Conservation (phyloP, 495 filamentous ascomycete genomes). For the Xylaria bambusicola region DNA sequence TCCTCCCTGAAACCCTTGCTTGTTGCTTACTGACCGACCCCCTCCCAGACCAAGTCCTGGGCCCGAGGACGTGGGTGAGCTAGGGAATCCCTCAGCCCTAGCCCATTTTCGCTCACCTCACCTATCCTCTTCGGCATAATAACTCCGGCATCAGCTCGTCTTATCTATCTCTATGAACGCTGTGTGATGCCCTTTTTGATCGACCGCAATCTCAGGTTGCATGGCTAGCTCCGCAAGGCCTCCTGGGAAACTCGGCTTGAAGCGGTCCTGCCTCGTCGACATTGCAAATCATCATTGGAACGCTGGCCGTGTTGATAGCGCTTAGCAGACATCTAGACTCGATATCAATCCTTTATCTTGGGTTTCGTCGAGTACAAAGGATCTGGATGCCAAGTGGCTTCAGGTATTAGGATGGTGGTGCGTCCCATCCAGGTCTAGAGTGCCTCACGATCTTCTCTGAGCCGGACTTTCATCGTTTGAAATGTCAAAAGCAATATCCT, state of each 20-base stretch:
- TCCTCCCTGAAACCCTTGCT: background rate
- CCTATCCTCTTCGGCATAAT: constrained; percentile 12
- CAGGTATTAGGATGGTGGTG: too few species aligned
- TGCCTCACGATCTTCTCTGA: too few species aligned
- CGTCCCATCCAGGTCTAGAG: too few species aligned
- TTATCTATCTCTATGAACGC: too few species aligned
- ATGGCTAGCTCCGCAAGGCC: constrained; percentile 4
- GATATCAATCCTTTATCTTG: background rate
- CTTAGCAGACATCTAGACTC: too few species aligned
- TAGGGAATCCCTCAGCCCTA: constrained; percentile 2
- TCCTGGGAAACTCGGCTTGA: background rate
- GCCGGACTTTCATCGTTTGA: too few species aligned
- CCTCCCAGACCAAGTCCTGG: background rate
- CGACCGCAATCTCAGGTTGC: constrained; percentile 12
- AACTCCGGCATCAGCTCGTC: background rate
- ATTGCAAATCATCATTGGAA: background rate
- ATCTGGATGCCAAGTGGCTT: too few species aligned
- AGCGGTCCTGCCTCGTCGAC: background rate
- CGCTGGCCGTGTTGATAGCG: too few species aligned
- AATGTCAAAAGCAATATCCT: too few species aligned
- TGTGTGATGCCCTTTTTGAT: background rate
- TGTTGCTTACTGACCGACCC: constrained; percentile 4
- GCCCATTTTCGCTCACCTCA: constrained; percentile 1
- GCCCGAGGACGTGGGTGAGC: constrained; percentile 19
- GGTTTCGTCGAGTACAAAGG: constrained; percentile 1